Base-by-base conservation (phyloP, 2,329 filamentous ascomycete genomes). In the Chaetomium sp. region DNA sequence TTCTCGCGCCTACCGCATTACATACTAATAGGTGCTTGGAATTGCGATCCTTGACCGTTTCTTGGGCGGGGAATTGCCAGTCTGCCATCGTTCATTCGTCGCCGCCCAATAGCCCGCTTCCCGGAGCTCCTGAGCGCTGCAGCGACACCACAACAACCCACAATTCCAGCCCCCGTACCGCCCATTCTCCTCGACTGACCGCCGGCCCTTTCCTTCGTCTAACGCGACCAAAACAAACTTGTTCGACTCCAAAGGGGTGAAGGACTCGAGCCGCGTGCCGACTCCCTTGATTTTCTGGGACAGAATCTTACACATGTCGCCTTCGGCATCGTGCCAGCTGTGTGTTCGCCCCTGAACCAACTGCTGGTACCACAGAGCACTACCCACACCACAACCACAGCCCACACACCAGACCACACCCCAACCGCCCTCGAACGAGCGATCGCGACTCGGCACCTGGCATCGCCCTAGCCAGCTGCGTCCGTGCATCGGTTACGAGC, bases 281-380 rank as follows among this genome's bases (percentile, higher is more conserved):
- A 36, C 19, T 4, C 43, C 33, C 38, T 12, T 9, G 8, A 7
- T 32, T n/a, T 45, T 14, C 6, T 41, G 34, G 27, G 53, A 44
- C 40, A 54, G 47, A 38, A 37, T 34, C 51, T 43, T 33, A 33
- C 53, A 49, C 53, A 64, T 64, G 61, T 56, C 52, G 52, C 46
- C 51, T 40, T 55, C 41, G 53, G 36, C 35, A 10, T 51, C 34
- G 35, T 27, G 45, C 54, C 49, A 56, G 34, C 53, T 47, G 60
- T 53, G 55, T 52, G 58, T 54, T 55, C 56, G 55, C 50, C 50
- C 32, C 46, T 62, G 55, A 62, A 54, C 54, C 53, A 53, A 49
- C 58, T 48, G 27, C 40, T 53, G 44, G 59, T 59, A 33, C 37
- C 10, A n/a, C 32, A 41, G 47, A 27, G 19, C 19, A 27, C 19